Conservation (phyloP, 306 rosid species). For the Cucumis sativus region Cucumber_9930_V3 NC_026655.2:14168501-14169000, state of each 20-base stretch:
- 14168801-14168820: constrained; percentile 46
- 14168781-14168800: constrained; percentile 68
- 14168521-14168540: constrained; percentile 26
- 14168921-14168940: constrained; percentile 37
- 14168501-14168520: constrained; percentile 24
- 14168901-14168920: constrained; percentile 76
- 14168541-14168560: constrained; percentile 16
- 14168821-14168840: constrained; percentile 60
- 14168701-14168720: constrained; percentile 25
- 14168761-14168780: constrained; percentile 63
- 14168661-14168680: constrained; percentile 28
- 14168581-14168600: constrained; percentile 38
- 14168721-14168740: constrained; percentile 15
- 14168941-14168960: constrained; percentile 47
- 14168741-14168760: constrained; percentile 30
- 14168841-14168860: constrained; percentile 65
- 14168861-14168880: constrained; percentile 88
- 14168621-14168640: constrained; percentile 31
- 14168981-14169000: constrained; percentile 86
- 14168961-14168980: constrained; percentile 72
- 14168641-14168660: constrained; percentile 29
- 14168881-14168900: constrained; percentile 93
- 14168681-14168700: constrained; percentile 24
- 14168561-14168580: constrained; percentile 20
- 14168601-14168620: constrained; percentile 28